Evolutionary conservation across 75 land plant genomes (phyloP).

Genomic region (Picea sitchensis): DNA sequence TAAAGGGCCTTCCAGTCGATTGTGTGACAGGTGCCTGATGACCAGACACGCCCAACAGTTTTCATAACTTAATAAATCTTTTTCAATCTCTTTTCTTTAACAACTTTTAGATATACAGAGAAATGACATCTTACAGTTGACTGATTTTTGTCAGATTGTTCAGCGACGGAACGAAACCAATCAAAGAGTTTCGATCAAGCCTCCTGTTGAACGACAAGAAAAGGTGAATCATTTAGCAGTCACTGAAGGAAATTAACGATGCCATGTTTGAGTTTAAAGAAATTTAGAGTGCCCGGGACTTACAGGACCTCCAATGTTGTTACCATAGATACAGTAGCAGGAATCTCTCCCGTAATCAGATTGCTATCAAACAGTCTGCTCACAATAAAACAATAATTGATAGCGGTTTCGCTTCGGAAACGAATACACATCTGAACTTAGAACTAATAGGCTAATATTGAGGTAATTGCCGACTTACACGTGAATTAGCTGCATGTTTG

Average conservation of each 20-base stretch:
- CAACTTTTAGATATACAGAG: background rate
- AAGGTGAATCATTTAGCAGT: background rate
- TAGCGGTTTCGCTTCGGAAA: background rate
- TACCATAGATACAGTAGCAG: constrained; percentile 51
- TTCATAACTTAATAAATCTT: too few species aligned
- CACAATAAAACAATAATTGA: background rate
- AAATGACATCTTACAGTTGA: constrained; percentile 50
- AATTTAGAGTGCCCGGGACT: constrained; percentile 23
- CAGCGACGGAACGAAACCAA: constrained; percentile 48
- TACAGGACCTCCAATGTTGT: constrained; percentile 76
- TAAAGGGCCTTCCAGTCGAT: constrained; percentile 45
- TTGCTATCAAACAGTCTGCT: constrained; percentile 76
- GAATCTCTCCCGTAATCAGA: constrained; percentile 60
- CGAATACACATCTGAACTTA: background rate
- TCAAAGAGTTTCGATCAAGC: constrained; percentile 53
- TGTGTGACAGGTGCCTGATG: constrained; percentile 61
- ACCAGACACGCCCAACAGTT: constrained; percentile 4
- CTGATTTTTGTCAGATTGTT: constrained; percentile 46
- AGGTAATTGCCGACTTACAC: constrained; percentile 44
- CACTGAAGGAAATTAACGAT: background rate
- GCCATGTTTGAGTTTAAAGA: background rate
- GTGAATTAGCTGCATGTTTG: constrained; percentile 55
- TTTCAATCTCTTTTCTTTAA: background rate
- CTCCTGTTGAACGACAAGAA: constrained; percentile 32
- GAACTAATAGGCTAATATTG: background rate